Evolutionary conservation across 176 grass and related monocot genomes (phyloP), one percentile per base, ranked within the genome.

Genomic region (Poa pratensis): DNA sequence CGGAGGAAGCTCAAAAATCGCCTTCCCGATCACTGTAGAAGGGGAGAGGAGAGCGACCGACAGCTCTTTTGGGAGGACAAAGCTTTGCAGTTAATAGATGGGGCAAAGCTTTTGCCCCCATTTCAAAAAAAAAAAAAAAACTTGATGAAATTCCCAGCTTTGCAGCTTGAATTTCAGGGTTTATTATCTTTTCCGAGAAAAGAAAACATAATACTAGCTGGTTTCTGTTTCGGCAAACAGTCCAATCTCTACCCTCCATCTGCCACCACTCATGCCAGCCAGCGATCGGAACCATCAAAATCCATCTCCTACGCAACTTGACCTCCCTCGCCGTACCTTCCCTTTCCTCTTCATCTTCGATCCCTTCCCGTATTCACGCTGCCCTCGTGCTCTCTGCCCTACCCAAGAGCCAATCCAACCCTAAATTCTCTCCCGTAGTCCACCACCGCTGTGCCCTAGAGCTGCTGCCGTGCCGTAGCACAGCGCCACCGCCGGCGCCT

Each of bases 231-330:
- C 35, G 4, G 35, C 5, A 49, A 49, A 54, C 52, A 19, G 18
- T 54, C 6, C 52, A 54, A 54, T 54, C 18, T 54, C 6, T 19
- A 54, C 52, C 17, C 52, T 54, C 52, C 52, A 20, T 54, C 52
- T 54, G 7, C 52, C 55, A 58, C 57, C 55, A 58, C 57, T 62
- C 59, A 27, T 62, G 24, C 1, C 23, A 62, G 23, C 11, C 23
- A 62, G 57, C 22, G 58, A 63, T 63, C 60, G 15, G 60, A 63
- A 63, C 60, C 26, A 63, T 63, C 60, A 63, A 63, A 63, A 63
- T 63, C 60, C 24, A 16, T 27, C 60, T 28, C 24, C 24, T 63
- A 12, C 60, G 11, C 22, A 62, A 22, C 60, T 28, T 63, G 60
- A 63, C 24, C 5, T 62, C 59, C 26, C 59, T 28, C 59, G 11